phyloP scores from a whole-genome alignment of 495 filamentous ascomycete species.

The Daldinia caldariorum region DNA sequence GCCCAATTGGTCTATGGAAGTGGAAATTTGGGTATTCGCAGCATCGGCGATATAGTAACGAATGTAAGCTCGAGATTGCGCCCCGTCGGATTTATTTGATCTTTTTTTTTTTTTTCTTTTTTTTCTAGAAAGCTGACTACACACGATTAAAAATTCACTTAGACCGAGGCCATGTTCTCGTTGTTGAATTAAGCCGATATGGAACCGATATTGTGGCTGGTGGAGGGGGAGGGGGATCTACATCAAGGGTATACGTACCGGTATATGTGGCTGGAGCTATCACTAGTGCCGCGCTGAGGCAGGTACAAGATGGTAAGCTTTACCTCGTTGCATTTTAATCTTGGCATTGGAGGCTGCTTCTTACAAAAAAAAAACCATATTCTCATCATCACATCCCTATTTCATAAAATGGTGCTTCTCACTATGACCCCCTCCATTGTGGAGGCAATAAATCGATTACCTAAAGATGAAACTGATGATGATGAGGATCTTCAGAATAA shows the following conservation, averaged over 20 bases:
- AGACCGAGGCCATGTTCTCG: not conserved
- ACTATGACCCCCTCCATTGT: constrained; percentile 76
- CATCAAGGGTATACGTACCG: too few relatives aligned
- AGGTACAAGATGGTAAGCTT: constrained; percentile 3
- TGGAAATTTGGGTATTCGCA: constrained; percentile 27
- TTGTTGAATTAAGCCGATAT: not conserved
- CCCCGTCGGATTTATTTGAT: not conserved
- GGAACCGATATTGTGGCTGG: not conserved
- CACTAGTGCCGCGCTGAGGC: not conserved
- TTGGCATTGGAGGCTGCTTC: not conserved
- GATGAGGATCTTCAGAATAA: constrained; percentile 1
- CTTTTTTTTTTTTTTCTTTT: constrained; percentile 1
- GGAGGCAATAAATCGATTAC: constrained; percentile 65
- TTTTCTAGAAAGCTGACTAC: constrained; percentile 15
- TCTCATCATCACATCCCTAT: constrained; percentile 13
- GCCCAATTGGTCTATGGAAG: constrained; percentile 42
- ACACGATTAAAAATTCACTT: constrained; percentile 6
- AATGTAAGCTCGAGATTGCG: not conserved
- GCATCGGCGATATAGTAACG: constrained; percentile 24
- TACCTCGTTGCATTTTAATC: not conserved
- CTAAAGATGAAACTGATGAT: constrained; percentile 11
- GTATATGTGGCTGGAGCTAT: not conserved
- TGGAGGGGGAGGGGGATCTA: too few relatives aligned
- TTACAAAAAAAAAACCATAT: constrained; percentile 3
- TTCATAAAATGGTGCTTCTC: constrained; percentile 75